Evolutionary conservation across 768 basidiomycete species (phyloP).

Genomic region (Lentinula sp.): DNA sequence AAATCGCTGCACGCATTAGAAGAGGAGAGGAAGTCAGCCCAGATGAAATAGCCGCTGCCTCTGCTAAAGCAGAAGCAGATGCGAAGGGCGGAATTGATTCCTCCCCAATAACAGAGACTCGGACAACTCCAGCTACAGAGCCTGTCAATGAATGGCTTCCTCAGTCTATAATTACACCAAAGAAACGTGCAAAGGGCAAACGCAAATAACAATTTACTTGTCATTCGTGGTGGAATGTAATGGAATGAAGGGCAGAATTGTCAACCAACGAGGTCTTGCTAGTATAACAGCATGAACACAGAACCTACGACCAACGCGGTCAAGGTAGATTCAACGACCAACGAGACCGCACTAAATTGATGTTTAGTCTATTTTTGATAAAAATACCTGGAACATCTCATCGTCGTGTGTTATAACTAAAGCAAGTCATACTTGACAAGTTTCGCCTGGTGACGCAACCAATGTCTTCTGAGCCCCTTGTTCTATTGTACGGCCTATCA

Average conservation of each 20-base stretch:
- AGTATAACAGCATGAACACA: neutral
- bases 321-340: neutral
- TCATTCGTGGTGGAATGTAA: neutral
- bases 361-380: neutral
- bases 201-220: slow-evolving; percentile 14
- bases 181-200: slow-evolving; percentile 34
- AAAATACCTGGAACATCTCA: slow-evolving; percentile 3
- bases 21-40: slow-evolving; percentile 48
- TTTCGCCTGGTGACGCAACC: neutral
- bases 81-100: slow-evolving; percentile 3
- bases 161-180: slow-evolving; percentile 34
- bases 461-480: neutral
- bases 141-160: slow-evolving; percentile 47
- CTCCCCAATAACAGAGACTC: neutral
- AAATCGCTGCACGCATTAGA: slow-evolving; percentile 45
- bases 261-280: neutral
- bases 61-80: slow-evolving; percentile 32
- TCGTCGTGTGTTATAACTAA: neutral
- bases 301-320: neutral
- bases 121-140: slow-evolving; percentile 9
- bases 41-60: slow-evolving; percentile 44
- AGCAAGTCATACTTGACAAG: neutral
- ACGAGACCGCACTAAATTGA: slow-evolving; percentile 1
- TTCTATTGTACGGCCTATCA: neutral
- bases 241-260: neutral